Evolutionary conservation across 352 stramenopile species (phyloP), one percentile per base, ranked within the genome.

Genomic region (Ophiocytium majus): DNA sequence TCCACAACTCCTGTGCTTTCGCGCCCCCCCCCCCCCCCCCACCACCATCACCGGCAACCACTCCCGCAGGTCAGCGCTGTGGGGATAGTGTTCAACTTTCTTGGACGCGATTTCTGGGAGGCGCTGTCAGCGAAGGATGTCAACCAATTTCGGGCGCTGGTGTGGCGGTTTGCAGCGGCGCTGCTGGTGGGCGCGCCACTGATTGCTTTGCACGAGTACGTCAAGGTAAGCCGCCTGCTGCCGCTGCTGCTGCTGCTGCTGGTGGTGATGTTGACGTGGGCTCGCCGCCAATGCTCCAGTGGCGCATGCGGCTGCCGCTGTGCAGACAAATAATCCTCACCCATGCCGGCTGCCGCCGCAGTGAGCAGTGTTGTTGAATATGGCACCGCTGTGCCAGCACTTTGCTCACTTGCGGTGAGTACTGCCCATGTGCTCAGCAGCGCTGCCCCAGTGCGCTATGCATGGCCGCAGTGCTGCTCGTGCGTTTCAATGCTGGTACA

Each of bases 241-340:
- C 5, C 43, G 43, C 43, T 14, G 43, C 43, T 5, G 5, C 43
- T 57, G 43, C 43, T 14, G 43, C 43, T 57, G 5, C 34, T 5
- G 5, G 17, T 5, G 64, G 17, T 17, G 5, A 76, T 10, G 17
- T 89, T 1, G 64, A 82, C 10, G 50, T 89, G 82, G 81, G 89
- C 28, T 95, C 92, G 92, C 85, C 92, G 57, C 85, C 93, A 78
- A 94, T 91, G 92, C 90, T 94, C 88, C 94, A 92, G 0, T 80
- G 86, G 32, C 82, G 91, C 43, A 90, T 91, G 19, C 75, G 94
- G 43, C 33, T n/a, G n/a, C n/a, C n/a, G n/a, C n/a, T n/a, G n/a
- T n/a, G n/a, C n/a, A n/a, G n/a, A n/a, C n/a, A n/a, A n/a, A n/a
- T n/a, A n/a, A n/a, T n/a, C n/a, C n/a, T n/a, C n/a, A n/a, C n/a